A percentile compares a stretch with the other conserved stretches of the same genome.
These are phyloP conservation scores for Didymellaceae sp. DNA, from an alignment of 2,329 filamentous ascomycete species.

Conservation along the genomic window DNA sequence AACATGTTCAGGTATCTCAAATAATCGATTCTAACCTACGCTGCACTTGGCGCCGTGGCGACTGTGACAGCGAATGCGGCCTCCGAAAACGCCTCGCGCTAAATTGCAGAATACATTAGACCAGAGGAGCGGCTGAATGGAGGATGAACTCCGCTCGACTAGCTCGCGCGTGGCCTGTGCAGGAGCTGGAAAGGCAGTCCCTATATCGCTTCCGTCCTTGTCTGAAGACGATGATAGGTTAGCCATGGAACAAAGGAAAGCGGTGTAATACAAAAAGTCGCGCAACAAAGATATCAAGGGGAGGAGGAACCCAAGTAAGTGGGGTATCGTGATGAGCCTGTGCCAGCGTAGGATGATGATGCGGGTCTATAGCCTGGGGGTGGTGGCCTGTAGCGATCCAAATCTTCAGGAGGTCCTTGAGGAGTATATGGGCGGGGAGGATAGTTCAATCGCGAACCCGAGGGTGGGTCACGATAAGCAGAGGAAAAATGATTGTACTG, in stretches of 20 bases:
- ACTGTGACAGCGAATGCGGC: neutral
- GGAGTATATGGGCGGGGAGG: constrained; percentile 19
- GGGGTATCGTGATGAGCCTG: constrained; percentile 36
- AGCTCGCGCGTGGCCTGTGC: neutral
- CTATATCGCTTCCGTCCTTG: constrained; percentile 42
- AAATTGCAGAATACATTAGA: constrained; percentile 23
- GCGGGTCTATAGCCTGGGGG: constrained; percentile 9
- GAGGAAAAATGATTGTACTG: constrained; percentile 21
- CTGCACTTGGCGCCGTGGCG: neutral
- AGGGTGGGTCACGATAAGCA: constrained; percentile 31
- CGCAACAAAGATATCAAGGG: constrained; percentile 30
- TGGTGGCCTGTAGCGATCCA: constrained; percentile 13
- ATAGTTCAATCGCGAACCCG: constrained; percentile 28
- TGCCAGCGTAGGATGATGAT: constrained; percentile 20
- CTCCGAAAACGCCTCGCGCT: constrained; percentile 28
- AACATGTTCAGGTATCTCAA: constrained; percentile 30
- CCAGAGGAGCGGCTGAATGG: constrained; percentile 14
- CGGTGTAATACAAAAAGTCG: constrained; percentile 14
- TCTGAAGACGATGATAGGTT: constrained; percentile 29
- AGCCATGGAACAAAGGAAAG: constrained; percentile 31
- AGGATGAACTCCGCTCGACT: constrained; percentile 8
- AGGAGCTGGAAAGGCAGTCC: constrained; percentile 2
- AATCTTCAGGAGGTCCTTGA: constrained; percentile 6
- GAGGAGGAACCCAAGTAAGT: constrained; percentile 37
- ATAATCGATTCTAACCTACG: constrained; percentile 9